phyloP scores from a whole-genome alignment of 257 asterid genomes.

The Cordia subcordata region DNA sequence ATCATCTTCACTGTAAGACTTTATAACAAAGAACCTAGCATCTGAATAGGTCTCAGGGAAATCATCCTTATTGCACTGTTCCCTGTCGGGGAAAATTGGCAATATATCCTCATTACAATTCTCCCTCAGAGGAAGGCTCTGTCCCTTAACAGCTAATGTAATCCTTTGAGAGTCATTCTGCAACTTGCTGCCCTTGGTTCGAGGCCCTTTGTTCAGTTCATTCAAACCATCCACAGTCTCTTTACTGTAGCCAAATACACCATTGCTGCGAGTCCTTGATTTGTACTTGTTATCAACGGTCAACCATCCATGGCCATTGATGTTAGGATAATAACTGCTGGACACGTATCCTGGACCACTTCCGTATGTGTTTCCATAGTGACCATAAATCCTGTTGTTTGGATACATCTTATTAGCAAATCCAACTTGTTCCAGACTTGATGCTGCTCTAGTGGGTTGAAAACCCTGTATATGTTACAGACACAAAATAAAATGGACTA shows the following conservation, averaged over 20 bases:
- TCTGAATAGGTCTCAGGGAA: conserved; percentile 42
- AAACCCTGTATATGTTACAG: conserved; percentile 30
- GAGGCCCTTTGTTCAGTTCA: conserved; percentile 71
- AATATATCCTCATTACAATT: conserved; percentile 29
- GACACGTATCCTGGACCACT: conserved; percentile 50
- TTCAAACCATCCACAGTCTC: conserved; percentile 56
- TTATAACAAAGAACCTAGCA: conserved; percentile 61
- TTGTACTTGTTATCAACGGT: conserved; percentile 46
- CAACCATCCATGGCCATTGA: conserved; percentile 51
- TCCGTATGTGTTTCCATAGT: conserved; percentile 46
- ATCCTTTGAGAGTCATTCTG: conserved; percentile 43
- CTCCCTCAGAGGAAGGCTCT: conserved; percentile 36
- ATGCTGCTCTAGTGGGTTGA: conserved; percentile 37
- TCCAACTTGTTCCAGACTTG: conserved; percentile 40
- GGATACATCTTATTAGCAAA: conserved; percentile 49
- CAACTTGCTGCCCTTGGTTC: conserved; percentile 45
- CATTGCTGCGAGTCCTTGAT: conserved; percentile 58
- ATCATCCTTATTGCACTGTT: conserved; percentile 49
- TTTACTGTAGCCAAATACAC: conserved; percentile 32
- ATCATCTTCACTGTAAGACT: conserved; percentile 52
- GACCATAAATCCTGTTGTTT: conserved; percentile 44
- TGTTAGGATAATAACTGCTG: conserved; percentile 40
- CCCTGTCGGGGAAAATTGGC: conserved; percentile 35
- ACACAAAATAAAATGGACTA: not conserved
- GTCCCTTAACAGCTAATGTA: conserved; percentile 52